Percentiles rank a stretch among this genome's conserved stretches.
Conservation (phyloP, 2,329 filamentous ascomycete species). For the Orbilia quercus region DNA sequence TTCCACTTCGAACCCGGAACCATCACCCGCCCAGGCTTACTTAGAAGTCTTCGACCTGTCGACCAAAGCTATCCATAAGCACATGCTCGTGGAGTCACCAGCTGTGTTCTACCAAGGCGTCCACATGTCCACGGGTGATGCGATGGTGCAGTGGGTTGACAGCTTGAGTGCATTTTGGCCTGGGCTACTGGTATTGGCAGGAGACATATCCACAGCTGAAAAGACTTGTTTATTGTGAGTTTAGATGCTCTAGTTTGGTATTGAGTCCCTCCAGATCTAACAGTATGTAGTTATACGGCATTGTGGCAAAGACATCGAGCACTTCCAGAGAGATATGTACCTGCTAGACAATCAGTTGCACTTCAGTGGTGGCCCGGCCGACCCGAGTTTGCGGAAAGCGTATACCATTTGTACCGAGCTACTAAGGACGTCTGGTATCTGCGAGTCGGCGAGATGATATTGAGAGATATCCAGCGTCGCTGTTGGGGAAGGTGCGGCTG, state of each 20-base stretch:
- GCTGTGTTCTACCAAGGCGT: conserved; percentile 87
- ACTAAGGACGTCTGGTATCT: conserved; percentile 97
- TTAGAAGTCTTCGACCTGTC: conserved; percentile 84
- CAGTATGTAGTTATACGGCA: conserved; percentile 74
- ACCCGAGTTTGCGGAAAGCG: conserved; percentile 96
- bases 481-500: conserved; percentile 94
- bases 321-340: conserved; percentile 87
- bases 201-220: conserved; percentile 89
- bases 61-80: conserved; percentile 85
- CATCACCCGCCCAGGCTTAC: conserved; percentile 66
- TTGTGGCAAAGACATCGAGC: conserved; percentile 96
- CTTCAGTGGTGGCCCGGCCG: conserved; percentile 95
- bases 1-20: conserved; percentile 35
- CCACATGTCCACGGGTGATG: conserved; percentile 81
- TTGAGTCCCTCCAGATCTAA: conserved; percentile 6
- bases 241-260: not conserved
- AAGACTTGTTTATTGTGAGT: conserved; percentile 79
- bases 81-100: conserved; percentile 78
- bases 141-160: conserved; percentile 77
- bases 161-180: conserved; percentile 96
- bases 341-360: conserved; percentile 83
- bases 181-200: conserved; percentile 83
- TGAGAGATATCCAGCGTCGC: conserved; percentile 84
- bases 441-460: conserved; percentile 93
- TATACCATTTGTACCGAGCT: conserved; percentile 92